Base-by-base conservation (phyloP, 371 early-diverging fungal genomes). In the Circinella minor region DNA sequence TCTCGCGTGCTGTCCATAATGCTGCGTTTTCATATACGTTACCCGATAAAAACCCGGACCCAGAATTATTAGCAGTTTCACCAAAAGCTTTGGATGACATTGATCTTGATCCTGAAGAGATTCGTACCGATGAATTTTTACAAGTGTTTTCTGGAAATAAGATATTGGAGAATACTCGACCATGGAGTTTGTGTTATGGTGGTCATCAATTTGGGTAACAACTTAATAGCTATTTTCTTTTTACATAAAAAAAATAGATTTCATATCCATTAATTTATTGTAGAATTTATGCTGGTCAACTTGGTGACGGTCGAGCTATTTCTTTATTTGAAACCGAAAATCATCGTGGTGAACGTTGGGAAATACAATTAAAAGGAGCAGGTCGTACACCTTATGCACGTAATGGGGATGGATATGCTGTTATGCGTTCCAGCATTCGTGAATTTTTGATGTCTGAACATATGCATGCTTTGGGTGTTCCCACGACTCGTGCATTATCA, bases 221-320 rank as follows among this genome's bases (percentile, higher is more conserved):
- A 63, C 78, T 6, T 57, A 27, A 57, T 57, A 13, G 14, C 15
- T 73, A 74, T 73, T 17, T 73, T 74, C 27, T 11, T n/a, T 54
- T 55, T 4, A 7, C 13, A 4, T 55, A 27, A 36, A 63, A 54
- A 47, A 39, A 54, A 14, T 10, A 14, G 51, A 48, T n/a, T 51
- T 13, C n/a, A 51, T n/a, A 34, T 17, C 3, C 9, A 14, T 20
- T 15, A 54, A 3, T 49, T 36, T 14, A 15, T 17, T 59, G n/a
- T 55, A 57, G 57, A 57, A 57, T 74, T 38, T 91, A 82, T 76
- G 90, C 88, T 7, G 89, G 89, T 36, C 89, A 89, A 73, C 83
- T 97, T 4, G 98, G 98, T 47, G 98, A 97, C 75, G 96, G 96
- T 1, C 84, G 96, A 48, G 94, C 93, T 2, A 87, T 95, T 17